A percentile compares a stretch with the other conserved stretches of the same genome.
phyloP scores from a whole-genome alignment of 2,329 filamentous ascomycete genomes.

The Ilyonectria mors-panacis region DNA sequence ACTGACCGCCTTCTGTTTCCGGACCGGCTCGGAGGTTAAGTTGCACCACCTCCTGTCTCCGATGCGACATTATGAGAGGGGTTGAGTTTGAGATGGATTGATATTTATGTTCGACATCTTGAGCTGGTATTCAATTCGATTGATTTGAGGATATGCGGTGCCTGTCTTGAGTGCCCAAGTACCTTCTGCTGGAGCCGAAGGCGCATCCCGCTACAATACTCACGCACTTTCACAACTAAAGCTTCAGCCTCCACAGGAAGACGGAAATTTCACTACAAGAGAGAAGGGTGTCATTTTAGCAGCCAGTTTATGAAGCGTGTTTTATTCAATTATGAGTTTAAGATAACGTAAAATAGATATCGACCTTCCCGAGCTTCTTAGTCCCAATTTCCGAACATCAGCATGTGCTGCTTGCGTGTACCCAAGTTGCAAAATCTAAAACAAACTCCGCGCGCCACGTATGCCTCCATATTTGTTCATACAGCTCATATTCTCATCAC shows the following conservation, averaged over 20 bases:
- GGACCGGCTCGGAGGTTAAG: not conserved
- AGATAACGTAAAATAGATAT: not conserved
- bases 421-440: not conserved
- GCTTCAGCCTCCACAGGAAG: not conserved
- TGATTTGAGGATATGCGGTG: not conserved
- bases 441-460: constrained; percentile 22
- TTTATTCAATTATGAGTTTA: not conserved
- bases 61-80: not conserved
- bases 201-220: not conserved
- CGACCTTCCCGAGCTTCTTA: not conserved
- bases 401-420: not conserved
- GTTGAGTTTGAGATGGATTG: not conserved
- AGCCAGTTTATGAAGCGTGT: not conserved
- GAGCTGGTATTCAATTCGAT: not conserved
- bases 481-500: not conserved
- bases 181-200: not conserved
- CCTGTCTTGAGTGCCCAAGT: not conserved
- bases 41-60: not conserved
- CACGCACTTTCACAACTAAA: not conserved
- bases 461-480: not conserved
- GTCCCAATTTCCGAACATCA: not conserved
- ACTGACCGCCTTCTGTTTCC: constrained; percentile 40
- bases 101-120: not conserved
- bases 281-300: not conserved
- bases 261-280: not conserved